A percentile compares a stretch with the other conserved stretches of the same genome.
These are phyloP conservation scores for Hanseniaspora occidentalis DNA, from an alignment of 805 yeast species.

Conservation along the genomic window DNA sequence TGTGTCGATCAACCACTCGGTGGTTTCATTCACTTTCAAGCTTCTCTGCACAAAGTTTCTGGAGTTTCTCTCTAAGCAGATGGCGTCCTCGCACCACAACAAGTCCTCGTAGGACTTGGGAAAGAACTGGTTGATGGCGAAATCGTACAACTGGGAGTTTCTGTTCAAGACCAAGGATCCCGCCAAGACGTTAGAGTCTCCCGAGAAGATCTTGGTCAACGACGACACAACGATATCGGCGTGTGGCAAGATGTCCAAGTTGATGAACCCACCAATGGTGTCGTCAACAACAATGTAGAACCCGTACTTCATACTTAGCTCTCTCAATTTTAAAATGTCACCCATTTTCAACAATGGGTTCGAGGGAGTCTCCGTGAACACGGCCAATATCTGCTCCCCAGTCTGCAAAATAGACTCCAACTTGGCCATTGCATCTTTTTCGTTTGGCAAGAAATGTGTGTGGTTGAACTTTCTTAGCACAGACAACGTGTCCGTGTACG, in stretches of 20 bases:
- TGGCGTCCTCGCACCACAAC: constrained; percentile 91
- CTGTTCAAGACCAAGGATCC: constrained; percentile 80
- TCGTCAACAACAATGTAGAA: constrained; percentile 87
- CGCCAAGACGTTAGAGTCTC: constrained; percentile 92
- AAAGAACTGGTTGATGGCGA: constrained; percentile 37
- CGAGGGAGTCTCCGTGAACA: constrained; percentile 90
- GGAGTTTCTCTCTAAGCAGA: constrained; percentile 83
- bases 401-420: constrained; percentile 48
- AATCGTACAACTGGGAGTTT: constrained; percentile 33
- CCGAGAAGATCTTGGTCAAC: constrained; percentile 83
- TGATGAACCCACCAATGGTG: constrained; percentile 84
- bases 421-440: constrained; percentile 45
- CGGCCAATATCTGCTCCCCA: constrained; percentile 58
- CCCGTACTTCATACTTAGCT: constrained; percentile 52
- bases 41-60: constrained; percentile 71
- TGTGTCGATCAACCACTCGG: constrained; percentile 38
- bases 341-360: constrained; percentile 88
- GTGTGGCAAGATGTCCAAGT: constrained; percentile 66
- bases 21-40: constrained; percentile 37
- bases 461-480: constrained; percentile 88
- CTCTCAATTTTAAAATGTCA: constrained; percentile 49
- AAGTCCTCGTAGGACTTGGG: constrained; percentile 52
- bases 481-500: constrained; percentile 86
- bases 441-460: constrained; percentile 70
- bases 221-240: constrained; percentile 84